A percentile compares a stretch with the other conserved stretches of the same genome.
Conservation (phyloP, 1,284 basidiomycete species). For the Malassezia nana region DNA sequence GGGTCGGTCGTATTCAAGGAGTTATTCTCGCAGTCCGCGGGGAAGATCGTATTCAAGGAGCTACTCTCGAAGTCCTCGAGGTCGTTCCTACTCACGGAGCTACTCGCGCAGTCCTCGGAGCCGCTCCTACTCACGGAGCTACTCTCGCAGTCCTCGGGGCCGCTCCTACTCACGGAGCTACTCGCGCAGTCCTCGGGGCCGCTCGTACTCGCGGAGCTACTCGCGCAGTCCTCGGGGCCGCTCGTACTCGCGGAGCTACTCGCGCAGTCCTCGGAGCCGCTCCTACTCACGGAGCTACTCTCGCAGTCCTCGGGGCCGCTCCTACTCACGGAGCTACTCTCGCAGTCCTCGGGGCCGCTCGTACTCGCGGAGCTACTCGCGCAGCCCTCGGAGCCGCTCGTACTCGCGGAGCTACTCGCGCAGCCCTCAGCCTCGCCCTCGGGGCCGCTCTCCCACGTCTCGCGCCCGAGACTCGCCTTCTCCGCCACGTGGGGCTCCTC, state of each 20-base stretch:
- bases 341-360: constrained; percentile 4
- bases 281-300: constrained; percentile 11
- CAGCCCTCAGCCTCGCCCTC: constrained; percentile 17
- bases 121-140: constrained; percentile 10
- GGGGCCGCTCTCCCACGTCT: constrained; percentile 20
- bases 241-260: constrained; percentile 7
- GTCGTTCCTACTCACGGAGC: neutral
- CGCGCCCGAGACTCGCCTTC: too few relatives aligned
- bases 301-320: constrained; percentile 8
- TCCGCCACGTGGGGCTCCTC: neutral
- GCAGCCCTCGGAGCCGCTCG: constrained; percentile 14
- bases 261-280: neutral
- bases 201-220: constrained; percentile 15
- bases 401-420: constrained; percentile 17
- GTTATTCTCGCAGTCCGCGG: neutral
- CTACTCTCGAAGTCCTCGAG: constrained; percentile 1
- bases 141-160: constrained; percentile 6
- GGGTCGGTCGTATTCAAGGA: constrained; percentile 17
- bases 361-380: constrained; percentile 13
- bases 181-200: neutral
- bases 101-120: neutral
- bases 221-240: constrained; percentile 12
- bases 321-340: constrained; percentile 11
- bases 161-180: constrained; percentile 3
- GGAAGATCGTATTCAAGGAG: constrained; percentile 4